Evolutionary conservation across 1,139 yeast genomes (phyloP).

Genomic region (Nakaseomyces kungkrabaensis): DNA sequence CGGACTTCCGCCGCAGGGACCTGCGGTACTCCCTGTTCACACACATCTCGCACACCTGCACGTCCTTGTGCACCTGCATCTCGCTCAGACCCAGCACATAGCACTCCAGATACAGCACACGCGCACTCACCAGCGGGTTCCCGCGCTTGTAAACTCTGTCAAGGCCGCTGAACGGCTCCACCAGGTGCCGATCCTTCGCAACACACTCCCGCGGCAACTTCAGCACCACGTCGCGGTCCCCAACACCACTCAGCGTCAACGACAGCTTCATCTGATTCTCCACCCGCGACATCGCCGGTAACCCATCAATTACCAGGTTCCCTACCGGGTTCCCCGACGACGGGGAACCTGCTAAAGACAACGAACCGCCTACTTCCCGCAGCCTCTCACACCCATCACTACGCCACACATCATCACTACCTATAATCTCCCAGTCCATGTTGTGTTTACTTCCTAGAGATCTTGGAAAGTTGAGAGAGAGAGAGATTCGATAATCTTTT

Average conservation of each 20-base stretch:
- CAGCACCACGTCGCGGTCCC: conserved; percentile 21
- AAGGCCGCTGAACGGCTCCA: conserved; percentile 23
- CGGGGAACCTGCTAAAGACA: too few relatives aligned
- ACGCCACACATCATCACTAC: neutral
- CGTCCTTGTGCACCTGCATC: conserved; percentile 52
- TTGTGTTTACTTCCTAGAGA: neutral
- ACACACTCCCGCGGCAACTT: conserved; percentile 77
- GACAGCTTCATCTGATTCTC: conserved; percentile 86
- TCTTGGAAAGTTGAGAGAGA: too few relatives aligned
- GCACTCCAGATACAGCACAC: conserved; percentile 54
- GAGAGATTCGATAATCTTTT: too few relatives aligned
- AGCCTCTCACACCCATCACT: neutral
- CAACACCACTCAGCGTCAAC: conserved; percentile 54
- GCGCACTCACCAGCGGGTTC: conserved; percentile 34
- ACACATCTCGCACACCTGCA: conserved; percentile 79
- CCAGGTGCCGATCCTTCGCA: conserved; percentile 67
- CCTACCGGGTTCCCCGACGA: conserved; percentile 31
- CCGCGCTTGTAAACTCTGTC: conserved; percentile 29
- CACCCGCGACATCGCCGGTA: conserved; percentile 78
- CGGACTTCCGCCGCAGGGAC: conserved; percentile 77
- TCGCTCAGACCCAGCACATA: conserved; percentile 41
- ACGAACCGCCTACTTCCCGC: neutral
- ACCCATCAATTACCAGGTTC: conserved; percentile 44
- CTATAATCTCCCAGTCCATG: neutral
- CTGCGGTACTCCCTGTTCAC: conserved; percentile 86